Evolutionary conservation across 257 asterid species (phyloP).

Genomic region (Salvia hispanica): DNA sequence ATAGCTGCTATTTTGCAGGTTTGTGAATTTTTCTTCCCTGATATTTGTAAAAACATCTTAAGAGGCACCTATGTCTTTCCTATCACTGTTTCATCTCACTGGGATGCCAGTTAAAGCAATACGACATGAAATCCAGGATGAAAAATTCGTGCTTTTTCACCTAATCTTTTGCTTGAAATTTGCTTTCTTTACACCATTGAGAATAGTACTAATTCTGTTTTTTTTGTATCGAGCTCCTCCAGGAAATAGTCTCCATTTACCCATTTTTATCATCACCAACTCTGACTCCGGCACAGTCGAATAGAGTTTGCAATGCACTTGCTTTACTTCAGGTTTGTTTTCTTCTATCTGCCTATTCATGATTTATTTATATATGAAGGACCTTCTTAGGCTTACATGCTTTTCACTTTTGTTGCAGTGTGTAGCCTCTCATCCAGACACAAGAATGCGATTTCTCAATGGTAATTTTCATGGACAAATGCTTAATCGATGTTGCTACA

Average conservation of each 20-base stretch:
- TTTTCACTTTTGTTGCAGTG: conserved; percentile 60
- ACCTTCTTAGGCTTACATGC: conserved; percentile 8
- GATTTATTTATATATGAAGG: background rate
- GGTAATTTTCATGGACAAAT: conserved; percentile 58
- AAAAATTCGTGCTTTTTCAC: conserved; percentile 15
- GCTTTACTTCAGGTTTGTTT: conserved; percentile 87
- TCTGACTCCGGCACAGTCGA: conserved; percentile 87
- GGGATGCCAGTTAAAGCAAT: background rate
- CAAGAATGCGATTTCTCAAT: conserved; percentile 83
- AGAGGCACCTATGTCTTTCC: conserved; percentile 16
- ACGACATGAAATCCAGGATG: conserved; percentile 17
- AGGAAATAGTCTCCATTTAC: conserved; percentile 95
- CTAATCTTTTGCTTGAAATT: conserved; percentile 4
- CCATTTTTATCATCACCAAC: conserved; percentile 95
- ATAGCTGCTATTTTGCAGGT: conserved; percentile 97
- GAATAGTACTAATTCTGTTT: conserved; percentile 9
- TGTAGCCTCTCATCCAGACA: conserved; percentile 93
- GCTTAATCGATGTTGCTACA: too few relatives aligned
- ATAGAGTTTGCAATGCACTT: conserved; percentile 96
- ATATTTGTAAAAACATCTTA: too few relatives aligned
- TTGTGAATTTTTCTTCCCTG: conserved; percentile 22
- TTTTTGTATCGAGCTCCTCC: conserved; percentile 33
- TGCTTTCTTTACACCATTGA: conserved; percentile 19
- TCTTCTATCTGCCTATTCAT: conserved; percentile 11
- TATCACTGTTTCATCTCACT: conserved; percentile 11